phyloP scores from a whole-genome alignment of 495 filamentous ascomycete genomes.

The Hypomontagnella monticulosa region DNA sequence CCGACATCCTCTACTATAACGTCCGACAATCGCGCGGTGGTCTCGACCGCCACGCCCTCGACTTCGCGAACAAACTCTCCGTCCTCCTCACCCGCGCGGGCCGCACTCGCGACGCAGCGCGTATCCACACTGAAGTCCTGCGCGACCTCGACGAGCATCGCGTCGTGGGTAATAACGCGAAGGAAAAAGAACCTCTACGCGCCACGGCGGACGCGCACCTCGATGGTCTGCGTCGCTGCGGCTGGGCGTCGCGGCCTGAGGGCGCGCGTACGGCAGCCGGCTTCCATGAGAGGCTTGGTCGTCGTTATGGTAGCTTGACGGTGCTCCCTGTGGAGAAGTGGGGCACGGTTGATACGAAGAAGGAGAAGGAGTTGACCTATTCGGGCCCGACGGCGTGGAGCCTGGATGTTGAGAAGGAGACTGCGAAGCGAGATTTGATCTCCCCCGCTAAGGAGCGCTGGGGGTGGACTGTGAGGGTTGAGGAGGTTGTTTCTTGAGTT shows the following conservation, averaged over 20 bases:
- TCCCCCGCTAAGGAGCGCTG: constrained; percentile 31
- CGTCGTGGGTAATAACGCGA: background rate
- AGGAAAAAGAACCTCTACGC: constrained; percentile 22
- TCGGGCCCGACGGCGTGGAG: constrained; percentile 28
- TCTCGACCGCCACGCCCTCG: constrained; percentile 62
- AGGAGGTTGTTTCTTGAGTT: constrained; percentile 42
- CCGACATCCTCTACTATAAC: constrained; percentile 71
- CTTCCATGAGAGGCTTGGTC: constrained; percentile 1
- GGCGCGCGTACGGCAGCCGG: background rate
- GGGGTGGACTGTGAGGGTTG: constrained; percentile 13
- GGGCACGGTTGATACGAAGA: constrained; percentile 16
- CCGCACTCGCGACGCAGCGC: constrained; percentile 60
- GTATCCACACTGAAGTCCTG: constrained; percentile 65
- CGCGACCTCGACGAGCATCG: constrained; percentile 48
- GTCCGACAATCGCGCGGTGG: constrained; percentile 66
- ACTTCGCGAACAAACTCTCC: constrained; percentile 65
- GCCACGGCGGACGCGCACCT: constrained; percentile 24
- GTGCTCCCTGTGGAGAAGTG: constrained; percentile 25
- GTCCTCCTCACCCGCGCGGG: constrained; percentile 61
- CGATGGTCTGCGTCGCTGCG: constrained; percentile 26
- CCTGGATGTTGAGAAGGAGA: constrained; percentile 26
- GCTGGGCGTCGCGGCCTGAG: constrained; percentile 17
- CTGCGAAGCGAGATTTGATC: constrained; percentile 21
- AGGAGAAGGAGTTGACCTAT: constrained; percentile 32
- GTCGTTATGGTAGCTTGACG: constrained; percentile 13